These are phyloP conservation scores for Gossypium laxum DNA, from an alignment of 441 rosid species.

Conservation along the genomic window DNA sequence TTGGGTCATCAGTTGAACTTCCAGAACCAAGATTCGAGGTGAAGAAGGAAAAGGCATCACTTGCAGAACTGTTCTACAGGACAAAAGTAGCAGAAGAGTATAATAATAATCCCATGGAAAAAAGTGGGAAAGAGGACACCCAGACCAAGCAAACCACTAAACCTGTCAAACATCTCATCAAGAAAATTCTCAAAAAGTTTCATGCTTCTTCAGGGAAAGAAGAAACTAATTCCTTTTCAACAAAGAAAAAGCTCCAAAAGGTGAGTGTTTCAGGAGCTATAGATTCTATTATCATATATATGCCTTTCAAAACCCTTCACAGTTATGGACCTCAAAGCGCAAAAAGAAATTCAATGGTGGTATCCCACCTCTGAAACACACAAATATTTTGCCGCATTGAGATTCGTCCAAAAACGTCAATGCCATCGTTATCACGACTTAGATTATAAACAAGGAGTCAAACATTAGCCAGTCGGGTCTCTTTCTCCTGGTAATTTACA, in stretches of 20 bases:
- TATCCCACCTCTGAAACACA: background rate
- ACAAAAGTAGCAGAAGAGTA: constrained; percentile 37
- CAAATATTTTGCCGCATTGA: background rate
- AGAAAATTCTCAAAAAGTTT: constrained; percentile 52
- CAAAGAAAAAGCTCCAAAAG: constrained; percentile 55
- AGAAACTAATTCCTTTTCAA: constrained; percentile 29
- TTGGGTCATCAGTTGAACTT: constrained; percentile 49
- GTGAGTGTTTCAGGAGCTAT: constrained; percentile 26
- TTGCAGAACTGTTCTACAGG: constrained; percentile 51
- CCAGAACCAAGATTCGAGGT: constrained; percentile 38
- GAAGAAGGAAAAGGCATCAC: constrained; percentile 58
- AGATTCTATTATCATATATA: background rate
- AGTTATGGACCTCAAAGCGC: background rate
- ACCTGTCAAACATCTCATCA: constrained; percentile 47
- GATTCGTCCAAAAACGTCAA: background rate
- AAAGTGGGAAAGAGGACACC: constrained; percentile 31
- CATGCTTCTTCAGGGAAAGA: constrained; percentile 30
- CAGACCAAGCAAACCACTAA: constrained; percentile 35
- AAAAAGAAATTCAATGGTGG: background rate
- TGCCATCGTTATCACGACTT: background rate
- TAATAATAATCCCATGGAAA: constrained; percentile 17
- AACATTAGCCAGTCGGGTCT: background rate
- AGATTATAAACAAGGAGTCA: background rate
- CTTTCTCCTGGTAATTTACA: background rate
- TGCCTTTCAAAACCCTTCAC: too few species aligned